Conservation (phyloP, 2,329 filamentous ascomycete genomes). For the Arthrobotrys pseudoclavata region DNA sequence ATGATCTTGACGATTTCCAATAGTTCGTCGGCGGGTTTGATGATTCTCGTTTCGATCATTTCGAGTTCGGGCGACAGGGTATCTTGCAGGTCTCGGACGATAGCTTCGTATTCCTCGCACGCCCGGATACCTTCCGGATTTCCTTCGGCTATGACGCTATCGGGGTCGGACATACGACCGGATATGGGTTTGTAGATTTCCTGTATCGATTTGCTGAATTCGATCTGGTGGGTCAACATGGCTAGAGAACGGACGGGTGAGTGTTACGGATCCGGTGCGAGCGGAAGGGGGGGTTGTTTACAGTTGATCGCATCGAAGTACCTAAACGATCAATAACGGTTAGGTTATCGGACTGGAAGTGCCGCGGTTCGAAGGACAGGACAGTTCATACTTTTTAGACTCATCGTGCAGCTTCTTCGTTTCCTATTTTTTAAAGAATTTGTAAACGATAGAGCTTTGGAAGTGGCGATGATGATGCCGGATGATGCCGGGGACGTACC, state of each 20-base stretch:
- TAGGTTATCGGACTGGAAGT: conserved; percentile 11
- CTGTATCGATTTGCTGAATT: conserved; percentile 94
- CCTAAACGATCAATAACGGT: conserved; percentile 64
- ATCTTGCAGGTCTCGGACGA: conserved; percentile 90
- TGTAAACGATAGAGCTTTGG: neutral
- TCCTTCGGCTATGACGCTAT: conserved; percentile 82
- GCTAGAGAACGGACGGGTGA: conserved; percentile 67
- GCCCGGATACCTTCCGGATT: conserved; percentile 94
- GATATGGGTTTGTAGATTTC: conserved; percentile 99
- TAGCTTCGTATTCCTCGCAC: conserved; percentile 94
- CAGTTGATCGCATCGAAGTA: conserved; percentile 98
- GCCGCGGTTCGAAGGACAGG: neutral
- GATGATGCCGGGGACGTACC: conserved; percentile 59
- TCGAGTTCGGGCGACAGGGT: conserved; percentile 92
- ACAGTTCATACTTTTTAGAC: conserved; percentile 77
- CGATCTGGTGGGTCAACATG: conserved; percentile 97
- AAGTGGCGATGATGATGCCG: conserved; percentile 6
- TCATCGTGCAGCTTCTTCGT: conserved; percentile 98
- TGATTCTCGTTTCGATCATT: conserved; percentile 94
- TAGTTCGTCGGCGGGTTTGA: conserved; percentile 92
- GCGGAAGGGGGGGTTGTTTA: conserved; percentile 64
- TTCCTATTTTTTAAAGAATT: conserved; percentile 70
- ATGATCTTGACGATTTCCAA: conserved; percentile 96
- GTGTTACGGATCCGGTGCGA: conserved; percentile 17
- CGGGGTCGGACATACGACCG: conserved; percentile 92